Evolutionary conservation across 176 grass and related monocot species (phyloP), one percentile per base, ranked within the genome.

Genomic region (Hsuehochloa calcarea): DNA sequence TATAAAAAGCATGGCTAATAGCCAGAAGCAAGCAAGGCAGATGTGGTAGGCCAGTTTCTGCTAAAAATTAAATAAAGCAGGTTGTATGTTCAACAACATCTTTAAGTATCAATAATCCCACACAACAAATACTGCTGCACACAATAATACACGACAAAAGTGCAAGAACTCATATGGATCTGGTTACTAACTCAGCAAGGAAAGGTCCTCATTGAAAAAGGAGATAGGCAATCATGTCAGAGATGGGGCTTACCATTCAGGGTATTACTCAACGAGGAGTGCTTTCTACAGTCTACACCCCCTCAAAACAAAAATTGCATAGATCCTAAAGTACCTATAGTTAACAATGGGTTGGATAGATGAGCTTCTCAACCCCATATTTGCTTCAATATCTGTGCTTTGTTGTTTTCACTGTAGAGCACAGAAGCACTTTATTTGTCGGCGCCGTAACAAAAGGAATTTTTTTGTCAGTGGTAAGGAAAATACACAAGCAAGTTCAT

Each of bases 1-100:
- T 15, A 59, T 52, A 51, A 74, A 86, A 72, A 76, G 44, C 59
- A 83, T 25, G 47, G 68, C 43, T 75, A 58, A 39, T 74, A 72
- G 15, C 67, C 76, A 15, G 68, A 61, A 61, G 79, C 58, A 74
- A 56, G 50, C 16, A 68, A 35, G 79, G 79, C 75, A 75, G 65
- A 72, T 72, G 72, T 70, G 76, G 76, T 85, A 91, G 72, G 66
- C 66, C 58, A 49, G 72, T 78, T 77, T 86, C 83, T 82, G 65
- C 20, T 58, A 27, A 55, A 63, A 82, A 73, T 12, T 65, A 40
- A 65, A 90, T 80, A 80, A 87, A 80, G 17, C 52, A 69, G 80
- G 50, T 67, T 60, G 45, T 65, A 78, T 73, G 84, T 73, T 74
- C 9, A 41, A 56, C 9, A 23, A 60, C 47, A 52, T 74, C 60